These are phyloP conservation scores for Moricandia arvensis DNA, from an alignment of 345 rosid species.

Conservation along the genomic window DNA sequence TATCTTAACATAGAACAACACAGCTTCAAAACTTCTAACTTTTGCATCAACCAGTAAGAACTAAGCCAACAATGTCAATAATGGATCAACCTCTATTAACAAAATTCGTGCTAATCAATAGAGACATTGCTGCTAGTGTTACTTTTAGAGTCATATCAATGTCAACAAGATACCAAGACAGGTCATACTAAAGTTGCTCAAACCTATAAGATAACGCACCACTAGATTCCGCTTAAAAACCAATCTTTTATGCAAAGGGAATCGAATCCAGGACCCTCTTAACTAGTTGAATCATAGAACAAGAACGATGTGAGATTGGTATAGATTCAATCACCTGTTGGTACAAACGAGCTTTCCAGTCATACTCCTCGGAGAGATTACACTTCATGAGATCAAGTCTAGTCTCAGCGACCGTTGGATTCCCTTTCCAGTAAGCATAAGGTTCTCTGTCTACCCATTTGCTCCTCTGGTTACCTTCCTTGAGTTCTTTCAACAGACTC, in stretches of 20 bases:
- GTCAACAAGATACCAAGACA: background rate
- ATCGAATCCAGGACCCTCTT: background rate
- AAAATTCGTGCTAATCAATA: no score
- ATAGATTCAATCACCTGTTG: constrained; percentile 47
- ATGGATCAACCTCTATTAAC: no score
- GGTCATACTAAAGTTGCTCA: constrained; percentile 1
- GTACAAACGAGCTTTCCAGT: constrained; percentile 89
- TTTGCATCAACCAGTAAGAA: background rate
- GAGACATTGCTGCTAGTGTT: no score
- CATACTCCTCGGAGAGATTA: constrained; percentile 58
- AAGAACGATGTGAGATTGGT: background rate
- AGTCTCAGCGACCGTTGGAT: constrained; percentile 58
- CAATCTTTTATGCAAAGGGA: background rate
- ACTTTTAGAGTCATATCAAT: no score
- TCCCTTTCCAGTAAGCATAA: constrained; percentile 91
- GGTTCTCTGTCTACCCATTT: constrained; percentile 72
- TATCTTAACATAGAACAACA: background rate
- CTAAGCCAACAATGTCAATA: background rate
- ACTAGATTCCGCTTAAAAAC: background rate
- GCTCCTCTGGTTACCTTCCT: constrained; percentile 48
- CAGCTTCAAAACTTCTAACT: background rate
- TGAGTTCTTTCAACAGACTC: constrained; percentile 44
- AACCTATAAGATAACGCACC: background rate
- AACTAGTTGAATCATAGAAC: background rate
- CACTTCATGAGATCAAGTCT: constrained; percentile 74